Evolutionary conservation across 306 rosid species (phyloP).

Genomic region (Carpinus fangiana): DNA sequence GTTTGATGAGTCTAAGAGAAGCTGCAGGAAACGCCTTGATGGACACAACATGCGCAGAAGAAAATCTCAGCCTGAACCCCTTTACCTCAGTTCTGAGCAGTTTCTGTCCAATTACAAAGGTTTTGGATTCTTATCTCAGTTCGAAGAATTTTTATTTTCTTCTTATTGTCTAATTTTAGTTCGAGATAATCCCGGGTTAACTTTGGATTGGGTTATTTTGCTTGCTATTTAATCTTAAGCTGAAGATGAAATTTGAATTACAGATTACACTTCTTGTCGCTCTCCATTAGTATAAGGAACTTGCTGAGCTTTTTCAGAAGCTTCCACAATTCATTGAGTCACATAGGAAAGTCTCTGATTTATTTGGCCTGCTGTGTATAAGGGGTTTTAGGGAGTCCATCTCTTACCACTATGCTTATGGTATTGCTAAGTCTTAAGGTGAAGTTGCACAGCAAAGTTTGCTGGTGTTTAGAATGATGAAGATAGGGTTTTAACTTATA

Average conservation of each 20-base stretch:
- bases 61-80: slow-evolving; percentile 56
- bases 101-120: slow-evolving; percentile 48
- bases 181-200: neutral
- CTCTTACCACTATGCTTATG: neutral
- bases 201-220: neutral
- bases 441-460: neutral
- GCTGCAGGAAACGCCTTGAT: slow-evolving; percentile 69
- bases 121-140: slow-evolving; percentile 11
- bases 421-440: neutral
- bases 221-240: neutral
- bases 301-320: neutral
- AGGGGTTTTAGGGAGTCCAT: neutral
- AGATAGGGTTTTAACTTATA: no score
- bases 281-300: neutral
- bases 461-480: neutral
- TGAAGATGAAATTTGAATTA: neutral
- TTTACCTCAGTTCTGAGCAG: slow-evolving; percentile 33
- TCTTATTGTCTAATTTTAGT: neutral
- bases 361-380: neutral
- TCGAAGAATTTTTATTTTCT: neutral
- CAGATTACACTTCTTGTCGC: neutral
- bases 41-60: slow-evolving; percentile 72
- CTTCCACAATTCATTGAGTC: neutral
- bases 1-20: slow-evolving; percentile 66
- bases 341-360: neutral